Percentiles rank a stretch among this genome's conserved stretches.
Conservation (phyloP, 2,329 filamentous ascomycete genomes). For the Cryphonectria nitschkei region DNA sequence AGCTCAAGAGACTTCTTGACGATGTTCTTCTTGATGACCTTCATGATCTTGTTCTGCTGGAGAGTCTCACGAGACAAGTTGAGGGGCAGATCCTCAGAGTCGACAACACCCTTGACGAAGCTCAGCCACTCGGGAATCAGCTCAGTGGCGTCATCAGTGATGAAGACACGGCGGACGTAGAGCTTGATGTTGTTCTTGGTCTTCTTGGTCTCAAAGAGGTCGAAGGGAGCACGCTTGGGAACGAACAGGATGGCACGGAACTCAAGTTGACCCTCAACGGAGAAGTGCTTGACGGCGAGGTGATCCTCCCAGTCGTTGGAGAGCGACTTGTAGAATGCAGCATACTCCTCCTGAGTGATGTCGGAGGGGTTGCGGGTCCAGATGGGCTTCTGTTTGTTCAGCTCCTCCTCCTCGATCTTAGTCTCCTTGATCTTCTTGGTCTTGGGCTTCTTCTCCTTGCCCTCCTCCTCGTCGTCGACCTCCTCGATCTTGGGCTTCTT, state of each 20-base stretch:
- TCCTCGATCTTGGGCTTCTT: conserved; percentile 97
- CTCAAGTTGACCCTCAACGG: conserved; percentile 99
- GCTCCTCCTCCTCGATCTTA: conserved; percentile 97
- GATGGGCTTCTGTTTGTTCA: conserved; percentile 92
- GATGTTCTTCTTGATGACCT: conserved; percentile 99
- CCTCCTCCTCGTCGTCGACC: conserved; percentile 83
- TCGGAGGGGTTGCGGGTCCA: conserved; percentile 84
- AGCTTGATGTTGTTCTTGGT: conserved; percentile 99
- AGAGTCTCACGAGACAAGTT: conserved; percentile 99
- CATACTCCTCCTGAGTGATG: conserved; percentile 91
- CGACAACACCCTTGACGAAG: conserved; percentile 99
- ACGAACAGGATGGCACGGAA: conserved; percentile 99
- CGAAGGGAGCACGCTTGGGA: conserved; percentile 98
- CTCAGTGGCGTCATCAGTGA: conserved; percentile 98
- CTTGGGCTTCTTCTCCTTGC: conserved; percentile 88
- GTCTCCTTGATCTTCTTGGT: conserved; percentile 99
- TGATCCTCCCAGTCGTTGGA: conserved; percentile 99
- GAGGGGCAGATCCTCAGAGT: conserved; percentile 98
- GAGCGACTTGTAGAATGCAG: conserved; percentile 99
- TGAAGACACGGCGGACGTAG: conserved; percentile 99
- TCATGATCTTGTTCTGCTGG: conserved; percentile 99
- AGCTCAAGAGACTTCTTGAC: conserved; percentile 99
- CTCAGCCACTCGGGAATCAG: conserved; percentile 99
- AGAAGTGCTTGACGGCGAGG: conserved; percentile 99
- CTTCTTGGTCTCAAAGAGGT: conserved; percentile 99